A percentile compares a stretch with the other conserved stretches of the same genome.
phyloP scores from a whole-genome alignment of 2,329 filamentous ascomycete genomes.

The Penicillium palitans region DNA sequence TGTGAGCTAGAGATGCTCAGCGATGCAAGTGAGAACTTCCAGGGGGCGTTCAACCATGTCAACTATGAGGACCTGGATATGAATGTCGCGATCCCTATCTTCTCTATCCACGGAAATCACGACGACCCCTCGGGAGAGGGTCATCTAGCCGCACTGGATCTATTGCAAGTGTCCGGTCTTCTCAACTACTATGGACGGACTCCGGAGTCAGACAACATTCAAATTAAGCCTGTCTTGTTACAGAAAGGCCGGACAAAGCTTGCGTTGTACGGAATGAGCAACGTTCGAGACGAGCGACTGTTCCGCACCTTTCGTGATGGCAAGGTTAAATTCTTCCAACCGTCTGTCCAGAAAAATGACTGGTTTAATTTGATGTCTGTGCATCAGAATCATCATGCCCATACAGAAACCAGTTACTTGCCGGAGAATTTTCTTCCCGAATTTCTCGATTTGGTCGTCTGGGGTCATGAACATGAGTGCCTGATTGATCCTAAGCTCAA shows the following conservation, averaged over 20 bases:
- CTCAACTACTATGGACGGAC: conserved; percentile 95
- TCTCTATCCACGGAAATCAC: conserved; percentile 98
- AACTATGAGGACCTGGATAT: conserved; percentile 98
- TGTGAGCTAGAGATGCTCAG: conserved; percentile 94
- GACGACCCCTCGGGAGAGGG: conserved; percentile 98
- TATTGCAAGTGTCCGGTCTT: conserved; percentile 85
- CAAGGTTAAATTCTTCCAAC: conserved; percentile 90
- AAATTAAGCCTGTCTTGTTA: conserved; percentile 84
- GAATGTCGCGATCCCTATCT: conserved; percentile 94
- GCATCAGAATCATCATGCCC: conserved; percentile 92
- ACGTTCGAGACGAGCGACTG: conserved; percentile 91
- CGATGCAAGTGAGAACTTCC: conserved; percentile 87
- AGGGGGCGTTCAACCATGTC: conserved; percentile 85
- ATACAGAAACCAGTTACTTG: conserved; percentile 89
- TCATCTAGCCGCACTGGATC: conserved; percentile 83
- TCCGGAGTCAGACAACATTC: conserved; percentile 88
- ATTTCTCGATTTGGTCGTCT: conserved; percentile 87
- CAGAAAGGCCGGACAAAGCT: conserved; percentile 94
- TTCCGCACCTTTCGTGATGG: conserved; percentile 91
- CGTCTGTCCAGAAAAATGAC: conserved; percentile 73
- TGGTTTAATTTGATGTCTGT: conserved; percentile 97
- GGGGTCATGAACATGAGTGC: conserved; percentile 98
- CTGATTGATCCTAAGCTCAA: conserved; percentile 81
- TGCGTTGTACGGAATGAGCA: conserved; percentile 90
- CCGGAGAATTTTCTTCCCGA: conserved; percentile 90